phyloP scores from a whole-genome alignment of 2,329 filamentous ascomycete species.

The Aspergillus flavus region DNA sequence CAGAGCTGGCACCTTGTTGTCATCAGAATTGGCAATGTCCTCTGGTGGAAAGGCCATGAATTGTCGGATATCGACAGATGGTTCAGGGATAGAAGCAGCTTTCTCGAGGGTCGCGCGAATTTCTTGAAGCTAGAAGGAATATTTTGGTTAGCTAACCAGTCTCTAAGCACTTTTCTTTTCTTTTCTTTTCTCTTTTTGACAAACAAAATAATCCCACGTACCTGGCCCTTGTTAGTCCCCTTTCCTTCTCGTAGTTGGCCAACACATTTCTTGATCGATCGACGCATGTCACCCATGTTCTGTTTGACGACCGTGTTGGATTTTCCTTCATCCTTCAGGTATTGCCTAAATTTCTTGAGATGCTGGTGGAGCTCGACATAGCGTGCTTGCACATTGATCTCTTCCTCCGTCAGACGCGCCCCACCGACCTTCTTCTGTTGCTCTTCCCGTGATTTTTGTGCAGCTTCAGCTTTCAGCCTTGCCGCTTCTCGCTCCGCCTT shows the following conservation, averaged over 20 bases:
- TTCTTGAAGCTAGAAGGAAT: conserved; percentile 34
- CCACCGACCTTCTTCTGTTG: conserved; percentile 33
- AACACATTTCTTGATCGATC: conserved; percentile 70
- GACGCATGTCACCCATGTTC: conserved; percentile 70
- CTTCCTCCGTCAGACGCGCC: conserved; percentile 34
- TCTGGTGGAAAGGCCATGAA: conserved; percentile 53
- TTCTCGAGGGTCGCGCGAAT: conserved; percentile 58
- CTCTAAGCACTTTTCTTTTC: too few species aligned
- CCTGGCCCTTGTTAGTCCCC: conserved; percentile 61
- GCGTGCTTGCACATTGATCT: conserved; percentile 48
- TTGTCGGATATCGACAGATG: conserved; percentile 58
- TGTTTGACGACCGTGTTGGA: conserved; percentile 62
- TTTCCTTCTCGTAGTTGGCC: conserved; percentile 70
- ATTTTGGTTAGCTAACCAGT: conserved; percentile 11
- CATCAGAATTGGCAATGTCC: conserved; percentile 38
- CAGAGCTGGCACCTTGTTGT: conserved; percentile 62
- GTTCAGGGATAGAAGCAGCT: conserved; percentile 56
- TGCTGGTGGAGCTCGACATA: conserved; percentile 65
- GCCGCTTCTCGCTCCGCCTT: conserved; percentile 8
- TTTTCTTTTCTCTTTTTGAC: neutral
- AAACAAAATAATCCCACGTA: conserved; percentile 37
- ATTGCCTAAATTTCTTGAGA: conserved; percentile 63
- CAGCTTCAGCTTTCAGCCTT: neutral
- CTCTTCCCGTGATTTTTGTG: conserved; percentile 32
- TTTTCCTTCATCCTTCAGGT: conserved; percentile 58